These are phyloP conservation scores for Solanum gracilifrons DNA, from an alignment of 257 asterid genomes.

Conservation along the genomic window DNA sequence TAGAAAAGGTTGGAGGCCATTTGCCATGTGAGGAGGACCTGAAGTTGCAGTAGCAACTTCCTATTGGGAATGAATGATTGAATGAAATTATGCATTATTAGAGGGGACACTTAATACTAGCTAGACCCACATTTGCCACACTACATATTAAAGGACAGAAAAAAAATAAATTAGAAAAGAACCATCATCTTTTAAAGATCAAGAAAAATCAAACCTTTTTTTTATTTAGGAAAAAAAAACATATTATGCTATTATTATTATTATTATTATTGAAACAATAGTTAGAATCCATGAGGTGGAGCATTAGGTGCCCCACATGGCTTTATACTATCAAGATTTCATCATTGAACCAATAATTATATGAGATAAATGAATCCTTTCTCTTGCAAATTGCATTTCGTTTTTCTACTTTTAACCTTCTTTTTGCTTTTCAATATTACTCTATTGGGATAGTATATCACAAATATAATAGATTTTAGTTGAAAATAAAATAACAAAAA, in stretches of 20 bases:
- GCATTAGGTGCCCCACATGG: slow-evolving; percentile 5
- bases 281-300: slow-evolving; percentile 1
- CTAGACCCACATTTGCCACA: slow-evolving; percentile 1
- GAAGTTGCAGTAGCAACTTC: slow-evolving; percentile 23
- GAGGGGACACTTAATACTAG: slow-evolving; percentile 3
- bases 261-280: neutral
- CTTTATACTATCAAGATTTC: neutral
- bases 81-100: slow-evolving; percentile 6
- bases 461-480: too few species aligned
- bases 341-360: neutral
- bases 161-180: neutral
- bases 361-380: neutral
- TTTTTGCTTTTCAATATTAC: neutral
- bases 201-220: neutral
- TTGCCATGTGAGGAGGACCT: slow-evolving; percentile 47
- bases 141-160: neutral
- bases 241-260: neutral
- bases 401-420: neutral
- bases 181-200: neutral
- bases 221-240: neutral
- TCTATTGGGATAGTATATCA: neutral
- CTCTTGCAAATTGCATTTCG: neutral
- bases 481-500: too few species aligned
- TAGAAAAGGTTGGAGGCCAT: slow-evolving; percentile 31
- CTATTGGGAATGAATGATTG: slow-evolving; percentile 7